A percentile compares a stretch with the other conserved stretches of the same genome.
Evolutionary conservation across 176 grass and related monocot genomes (phyloP).

Genomic region (Ensete glaucum): DNA sequence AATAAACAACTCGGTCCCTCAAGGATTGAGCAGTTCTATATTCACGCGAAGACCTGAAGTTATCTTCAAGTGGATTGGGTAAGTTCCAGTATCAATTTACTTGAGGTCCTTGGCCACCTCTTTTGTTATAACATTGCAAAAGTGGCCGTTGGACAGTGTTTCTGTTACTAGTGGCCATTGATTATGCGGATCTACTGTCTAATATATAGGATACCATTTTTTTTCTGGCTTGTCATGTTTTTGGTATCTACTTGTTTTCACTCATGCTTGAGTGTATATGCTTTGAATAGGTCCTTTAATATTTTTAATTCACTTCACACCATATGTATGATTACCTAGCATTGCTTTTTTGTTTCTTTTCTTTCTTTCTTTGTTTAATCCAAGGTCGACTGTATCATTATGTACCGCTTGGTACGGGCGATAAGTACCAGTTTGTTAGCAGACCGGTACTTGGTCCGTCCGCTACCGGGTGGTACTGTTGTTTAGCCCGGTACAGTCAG

Average conservation of each 20-base stretch:
- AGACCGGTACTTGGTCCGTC: too few relatives aligned
- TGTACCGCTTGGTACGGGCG: too few relatives aligned
- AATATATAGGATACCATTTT: not conserved
- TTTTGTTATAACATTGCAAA: not conserved
- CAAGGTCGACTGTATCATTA: too few relatives aligned
- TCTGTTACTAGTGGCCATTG: not conserved
- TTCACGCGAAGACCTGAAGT: constrained; percentile 82
- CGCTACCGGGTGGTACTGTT: too few relatives aligned
- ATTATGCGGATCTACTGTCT: too few relatives aligned
- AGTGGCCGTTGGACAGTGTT: not conserved
- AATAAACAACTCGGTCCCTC: constrained; percentile 92
- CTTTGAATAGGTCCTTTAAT: too few relatives aligned
- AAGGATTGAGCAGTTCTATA: constrained; percentile 96
- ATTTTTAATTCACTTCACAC: too few relatives aligned
- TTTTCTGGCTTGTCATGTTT: not conserved
- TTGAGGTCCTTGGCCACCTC: not conserved
- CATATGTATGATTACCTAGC: too few relatives aligned
- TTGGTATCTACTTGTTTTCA: not conserved
- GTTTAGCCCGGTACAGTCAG: too few relatives aligned
- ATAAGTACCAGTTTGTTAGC: too few relatives aligned
- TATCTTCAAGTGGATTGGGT: constrained; percentile 99
- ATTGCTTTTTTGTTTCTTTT: too few relatives aligned
- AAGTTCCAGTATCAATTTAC: constrained; percentile 23
- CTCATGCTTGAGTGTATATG: not conserved
- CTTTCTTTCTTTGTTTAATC: too few relatives aligned